Evolutionary conservation across 495 filamentous ascomycete genomes (phyloP), one percentile per base, ranked within the genome.

Genomic region (Venustampulla echinocandica): DNA sequence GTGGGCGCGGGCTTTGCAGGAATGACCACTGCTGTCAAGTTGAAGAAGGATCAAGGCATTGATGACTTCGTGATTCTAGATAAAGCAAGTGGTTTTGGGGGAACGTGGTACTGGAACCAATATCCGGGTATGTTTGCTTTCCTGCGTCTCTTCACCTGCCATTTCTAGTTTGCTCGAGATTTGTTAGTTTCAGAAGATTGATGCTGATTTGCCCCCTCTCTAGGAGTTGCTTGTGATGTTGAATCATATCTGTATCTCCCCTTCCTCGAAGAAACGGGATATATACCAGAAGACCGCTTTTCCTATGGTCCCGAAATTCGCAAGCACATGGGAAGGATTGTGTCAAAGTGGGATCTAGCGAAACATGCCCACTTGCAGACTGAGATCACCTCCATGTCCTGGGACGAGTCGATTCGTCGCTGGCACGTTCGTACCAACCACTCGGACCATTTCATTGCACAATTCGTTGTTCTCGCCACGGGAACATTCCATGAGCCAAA

Each of bases 301-400:
- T 44, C 57, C 14, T 34, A 40, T 4, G 53, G 44, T 14, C 21
- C 57, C 0, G 75, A 77, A 58, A 61, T 77, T 14, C 60, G 65
- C 2, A 56, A 70, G 24, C 64, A 79, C 50, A 60, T 68, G 9
- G 46, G 70, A 10, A 44, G 54, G 1, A 57, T 70, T 2, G 66
- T 61, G 11, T 50, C 60, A 37, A 56, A 70, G 44, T 82, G 61
- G 56, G 54, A 61, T 0, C 47, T 84, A 11, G n/a, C n/a, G n/a
- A n/a, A n/a, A n/a, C 38, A 56, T 1, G 63, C 63, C 1, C 45
- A 79, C 3, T 80, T 79, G 49, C 62, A 68, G 25, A 55, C 71
- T 1, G 50, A 53, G 14, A 56, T 62, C 0, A 50, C 67, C 25
- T 54, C 47, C 3, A 25, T 64, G 7, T 49, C 38, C 14, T 78